phyloP scores from a whole-genome alignment of 2,329 filamentous ascomycete genomes.

The Penicillium vulpinum region DNA sequence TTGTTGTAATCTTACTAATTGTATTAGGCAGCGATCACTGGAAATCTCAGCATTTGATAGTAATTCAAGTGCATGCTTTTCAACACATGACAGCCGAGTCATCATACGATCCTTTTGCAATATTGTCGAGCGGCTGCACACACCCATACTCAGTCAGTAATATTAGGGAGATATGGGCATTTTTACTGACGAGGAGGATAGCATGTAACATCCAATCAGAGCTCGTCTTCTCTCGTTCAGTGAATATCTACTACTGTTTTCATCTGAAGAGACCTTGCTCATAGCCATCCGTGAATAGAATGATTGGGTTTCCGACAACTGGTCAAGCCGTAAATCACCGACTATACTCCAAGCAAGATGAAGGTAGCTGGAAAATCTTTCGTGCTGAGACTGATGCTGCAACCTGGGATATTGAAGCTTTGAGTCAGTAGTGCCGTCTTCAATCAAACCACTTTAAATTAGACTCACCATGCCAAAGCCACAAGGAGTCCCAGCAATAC shows the following conservation, averaged over 20 bases:
- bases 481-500: background rate
- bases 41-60: background rate
- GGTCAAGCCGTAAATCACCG: background rate
- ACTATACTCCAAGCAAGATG: slow-evolving; percentile 1
- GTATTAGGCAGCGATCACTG: slow-evolving; percentile 1
- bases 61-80: background rate
- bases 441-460: background rate
- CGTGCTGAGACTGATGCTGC: background rate
- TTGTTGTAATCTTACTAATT: slow-evolving; percentile 1
- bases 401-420: background rate
- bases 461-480: slow-evolving; percentile 2
- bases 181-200: slow-evolving; percentile 1
- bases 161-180: background rate
- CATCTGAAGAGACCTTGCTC: background rate
- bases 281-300: background rate
- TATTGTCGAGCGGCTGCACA: background rate
- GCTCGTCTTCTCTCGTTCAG: slow-evolving; percentile 1
- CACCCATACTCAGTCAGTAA: background rate
- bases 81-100: background rate
- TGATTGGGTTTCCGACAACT: background rate
- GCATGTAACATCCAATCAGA: slow-evolving; percentile 3
- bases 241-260: background rate
- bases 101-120: slow-evolving; percentile 5
- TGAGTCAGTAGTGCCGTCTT: background rate
- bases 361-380: slow-evolving; percentile 1